Percentiles rank a stretch among this genome's conserved stretches.
These are phyloP conservation scores for Talaromyces pinophilus DNA, from an alignment of 2,329 filamentous ascomycete species.

Conservation along the genomic window DNA sequence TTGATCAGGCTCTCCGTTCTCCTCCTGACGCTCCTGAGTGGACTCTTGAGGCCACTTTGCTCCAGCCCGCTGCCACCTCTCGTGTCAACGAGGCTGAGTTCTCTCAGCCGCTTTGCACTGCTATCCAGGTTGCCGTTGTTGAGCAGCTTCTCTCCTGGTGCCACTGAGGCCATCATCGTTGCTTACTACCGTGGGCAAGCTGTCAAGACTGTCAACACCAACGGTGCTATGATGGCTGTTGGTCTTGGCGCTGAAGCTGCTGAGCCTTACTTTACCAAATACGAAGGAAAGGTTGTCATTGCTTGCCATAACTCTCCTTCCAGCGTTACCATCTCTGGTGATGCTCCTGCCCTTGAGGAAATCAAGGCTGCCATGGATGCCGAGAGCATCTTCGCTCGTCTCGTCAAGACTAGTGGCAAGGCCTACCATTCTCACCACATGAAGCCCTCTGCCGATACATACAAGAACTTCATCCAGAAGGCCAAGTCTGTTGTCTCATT, in stretches of 20 bases:
- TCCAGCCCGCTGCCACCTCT: slow-evolving; percentile 5
- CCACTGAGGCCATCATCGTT: slow-evolving; percentile 40
- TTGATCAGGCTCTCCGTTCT: slow-evolving; percentile 22
- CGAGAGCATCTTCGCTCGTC: slow-evolving; percentile 26
- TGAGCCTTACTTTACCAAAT: slow-evolving; percentile 15
- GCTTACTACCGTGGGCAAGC: slow-evolving; percentile 45
- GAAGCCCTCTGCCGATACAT: slow-evolving; percentile 33
- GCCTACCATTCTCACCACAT: slow-evolving; percentile 36
- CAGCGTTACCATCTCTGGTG: slow-evolving; percentile 43
- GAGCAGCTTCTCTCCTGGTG: slow-evolving; percentile 47
- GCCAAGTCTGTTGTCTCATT: not conserved
- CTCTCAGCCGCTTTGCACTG: slow-evolving; percentile 36
- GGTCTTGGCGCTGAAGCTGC: slow-evolving; percentile 23
- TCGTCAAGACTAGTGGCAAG: slow-evolving; percentile 25
- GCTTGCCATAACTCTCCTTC: slow-evolving; percentile 44
- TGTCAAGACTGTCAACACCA: slow-evolving; percentile 8
- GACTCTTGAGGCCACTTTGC: slow-evolving; percentile 4
- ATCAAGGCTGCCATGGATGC: slow-evolving; percentile 25
- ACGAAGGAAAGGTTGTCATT: slow-evolving; percentile 26
- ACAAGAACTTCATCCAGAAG: slow-evolving; percentile 19
- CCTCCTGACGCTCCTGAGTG: slow-evolving; percentile 8
- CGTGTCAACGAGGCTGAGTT: slow-evolving; percentile 16
- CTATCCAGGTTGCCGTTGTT: slow-evolving; percentile 52
- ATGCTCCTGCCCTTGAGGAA: slow-evolving; percentile 29
- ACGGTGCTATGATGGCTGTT: slow-evolving; percentile 29